These are phyloP conservation scores for Dactylonectria macrodidyma DNA, from an alignment of 2,329 filamentous ascomycete species.

Conservation along the genomic window DNA sequence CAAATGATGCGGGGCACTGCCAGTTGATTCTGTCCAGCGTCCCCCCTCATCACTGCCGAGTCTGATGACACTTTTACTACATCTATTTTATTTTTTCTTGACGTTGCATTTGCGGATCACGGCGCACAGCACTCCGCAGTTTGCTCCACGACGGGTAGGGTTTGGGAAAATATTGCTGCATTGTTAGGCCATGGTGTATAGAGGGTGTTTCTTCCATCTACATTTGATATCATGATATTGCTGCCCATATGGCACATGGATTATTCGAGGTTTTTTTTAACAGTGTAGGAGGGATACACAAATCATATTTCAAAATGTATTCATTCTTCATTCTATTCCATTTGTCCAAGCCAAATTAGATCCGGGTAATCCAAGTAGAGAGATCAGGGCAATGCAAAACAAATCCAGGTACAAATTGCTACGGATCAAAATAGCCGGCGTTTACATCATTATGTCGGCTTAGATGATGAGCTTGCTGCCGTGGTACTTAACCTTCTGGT, in stretches of 20 bases:
- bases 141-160: slow-evolving; percentile 18
- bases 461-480: slow-evolving; percentile 65
- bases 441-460: neutral
- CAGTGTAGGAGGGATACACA: slow-evolving; percentile 4
- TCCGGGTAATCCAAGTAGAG: slow-evolving; percentile 18
- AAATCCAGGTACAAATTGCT: slow-evolving; percentile 19
- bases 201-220: slow-evolving; percentile 37
- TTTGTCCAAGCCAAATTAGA: slow-evolving; percentile 11
- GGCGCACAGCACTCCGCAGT: slow-evolving; percentile 15
- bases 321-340: slow-evolving; percentile 21
- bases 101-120: slow-evolving; percentile 10
- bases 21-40: neutral
- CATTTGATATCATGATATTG: slow-evolving; percentile 25
- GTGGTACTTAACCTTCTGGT: slow-evolving; percentile 63
- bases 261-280: slow-evolving; percentile 13
- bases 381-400: neutral
- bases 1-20: slow-evolving; percentile 11
- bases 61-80: slow-evolving; percentile 39
- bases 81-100: neutral
- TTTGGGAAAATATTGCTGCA: slow-evolving; percentile 34
- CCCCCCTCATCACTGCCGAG: neutral
- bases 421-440: neutral
- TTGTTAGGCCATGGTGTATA: slow-evolving; percentile 32
- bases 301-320: slow-evolving; percentile 26
- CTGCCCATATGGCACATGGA: slow-evolving; percentile 28